phyloP scores from a whole-genome alignment of 352 stramenopile genomes.

The Phytophthora melonis region DNA sequence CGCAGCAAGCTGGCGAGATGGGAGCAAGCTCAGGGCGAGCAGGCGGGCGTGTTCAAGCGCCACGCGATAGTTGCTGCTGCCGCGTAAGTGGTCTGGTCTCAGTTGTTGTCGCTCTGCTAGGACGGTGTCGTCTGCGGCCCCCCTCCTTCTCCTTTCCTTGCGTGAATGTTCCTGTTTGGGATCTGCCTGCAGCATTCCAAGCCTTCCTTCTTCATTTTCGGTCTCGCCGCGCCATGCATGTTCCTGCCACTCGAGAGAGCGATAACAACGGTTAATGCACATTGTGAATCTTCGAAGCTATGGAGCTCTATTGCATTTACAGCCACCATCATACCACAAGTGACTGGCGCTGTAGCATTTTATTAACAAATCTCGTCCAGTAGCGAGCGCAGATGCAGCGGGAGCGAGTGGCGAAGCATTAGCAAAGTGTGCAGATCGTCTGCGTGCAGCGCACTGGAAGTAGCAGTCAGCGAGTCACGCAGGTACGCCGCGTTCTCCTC shows the following conservation, averaged over 20 bases:
- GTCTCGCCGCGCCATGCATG: constrained; percentile 15
- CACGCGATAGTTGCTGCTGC: constrained; percentile 58
- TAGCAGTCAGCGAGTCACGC: constrained; percentile 52
- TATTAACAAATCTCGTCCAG: constrained; percentile 48
- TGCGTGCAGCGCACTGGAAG: constrained; percentile 64
- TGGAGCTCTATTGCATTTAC: constrained; percentile 15
- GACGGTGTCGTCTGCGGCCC: constrained; percentile 12
- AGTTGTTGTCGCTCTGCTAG: constrained; percentile 15
- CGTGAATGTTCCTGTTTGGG: constrained; percentile 12
- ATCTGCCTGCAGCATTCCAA: constrained; percentile 18
- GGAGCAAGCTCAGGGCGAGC: constrained; percentile 70
- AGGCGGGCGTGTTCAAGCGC: constrained; percentile 82
- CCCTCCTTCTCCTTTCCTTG: constrained; percentile 13
- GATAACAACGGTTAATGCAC: constrained; percentile 31
- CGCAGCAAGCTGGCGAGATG: constrained; percentile 71
- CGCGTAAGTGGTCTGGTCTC: constrained; percentile 43
- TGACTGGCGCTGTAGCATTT: constrained; percentile 2
- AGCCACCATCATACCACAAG: background rate
- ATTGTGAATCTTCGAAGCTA: constrained; percentile 9
- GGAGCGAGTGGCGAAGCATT: constrained; percentile 58
- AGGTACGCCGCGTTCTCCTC: constrained; percentile 71
- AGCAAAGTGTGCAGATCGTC: constrained; percentile 77
- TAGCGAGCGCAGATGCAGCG: constrained; percentile 48
- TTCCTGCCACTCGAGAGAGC: constrained; percentile 22
- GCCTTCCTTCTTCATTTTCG: constrained; percentile 4